Conservation (phyloP, 352 stramenopile species). For the Pythium aquatile region DNA sequence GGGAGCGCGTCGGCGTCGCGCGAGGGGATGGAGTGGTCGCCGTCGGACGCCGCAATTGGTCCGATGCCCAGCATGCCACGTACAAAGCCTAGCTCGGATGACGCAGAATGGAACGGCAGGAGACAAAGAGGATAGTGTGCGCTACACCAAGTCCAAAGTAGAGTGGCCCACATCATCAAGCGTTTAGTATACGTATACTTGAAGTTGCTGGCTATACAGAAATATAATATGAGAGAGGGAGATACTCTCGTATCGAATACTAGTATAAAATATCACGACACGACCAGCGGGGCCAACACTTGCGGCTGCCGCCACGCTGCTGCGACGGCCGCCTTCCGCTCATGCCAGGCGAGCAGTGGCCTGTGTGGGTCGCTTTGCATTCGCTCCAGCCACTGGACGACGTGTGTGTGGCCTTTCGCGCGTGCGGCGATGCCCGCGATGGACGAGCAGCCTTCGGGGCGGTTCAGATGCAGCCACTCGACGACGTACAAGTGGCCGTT, state of each 20-base stretch:
- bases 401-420: conserved; percentile 10
- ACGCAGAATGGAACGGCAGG: conserved; percentile 1
- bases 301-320: conserved; percentile 2
- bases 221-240: neutral
- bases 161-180: neutral
- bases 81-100: neutral
- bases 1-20: neutral
- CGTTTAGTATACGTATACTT: neutral
- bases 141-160: neutral
- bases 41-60: neutral
- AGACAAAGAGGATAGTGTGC: neutral
- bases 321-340: conserved; percentile 1
- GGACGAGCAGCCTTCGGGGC: conserved; percentile 18
- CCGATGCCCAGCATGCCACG: neutral
- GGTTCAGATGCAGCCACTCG: conserved; percentile 20
- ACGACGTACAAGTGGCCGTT: conserved; percentile 19
- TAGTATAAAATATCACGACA: neutral
- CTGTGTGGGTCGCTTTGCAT: conserved; percentile 6
- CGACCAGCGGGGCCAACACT: neutral
- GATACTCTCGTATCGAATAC: neutral
- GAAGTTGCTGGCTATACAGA: neutral
- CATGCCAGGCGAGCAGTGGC: conserved; percentile 19
- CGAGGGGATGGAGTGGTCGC: neutral
- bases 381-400: conserved; percentile 13
- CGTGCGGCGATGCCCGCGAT: conserved; percentile 3